These are phyloP conservation scores for Kentomonas sorsogonicus DNA, from an alignment of 208 protist genomes.

Conservation along the genomic window DNA sequence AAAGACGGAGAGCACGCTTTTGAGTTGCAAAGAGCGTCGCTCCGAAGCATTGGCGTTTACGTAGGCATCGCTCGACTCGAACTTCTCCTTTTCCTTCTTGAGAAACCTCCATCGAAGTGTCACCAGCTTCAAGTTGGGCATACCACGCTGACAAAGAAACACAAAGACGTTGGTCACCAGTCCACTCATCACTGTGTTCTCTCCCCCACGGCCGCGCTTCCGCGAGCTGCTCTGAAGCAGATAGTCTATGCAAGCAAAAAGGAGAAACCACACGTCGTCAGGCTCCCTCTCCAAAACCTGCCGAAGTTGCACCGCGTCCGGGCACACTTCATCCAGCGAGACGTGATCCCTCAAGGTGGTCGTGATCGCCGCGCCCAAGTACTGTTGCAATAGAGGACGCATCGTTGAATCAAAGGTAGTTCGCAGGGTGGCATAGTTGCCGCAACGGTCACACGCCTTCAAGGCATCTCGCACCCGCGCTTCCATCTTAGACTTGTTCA, in stretches of 20 bases:
- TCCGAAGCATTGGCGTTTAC: slow-evolving; percentile 62
- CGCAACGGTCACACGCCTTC: slow-evolving; percentile 22
- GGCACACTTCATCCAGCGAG: too few relatives aligned
- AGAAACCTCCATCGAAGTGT: slow-evolving; percentile 62
- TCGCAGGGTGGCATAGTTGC: slow-evolving; percentile 18
- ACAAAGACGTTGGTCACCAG: slow-evolving; percentile 69
- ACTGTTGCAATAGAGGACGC: too few relatives aligned
- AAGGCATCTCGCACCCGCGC: slow-evolving; percentile 28
- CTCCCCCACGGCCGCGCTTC: slow-evolving; percentile 21
- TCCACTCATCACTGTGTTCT: slow-evolving; percentile 3
- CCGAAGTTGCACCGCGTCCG: slow-evolving; percentile 19
- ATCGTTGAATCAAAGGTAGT: slow-evolving; percentile 22
- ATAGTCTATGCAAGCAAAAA: slow-evolving; percentile 37
- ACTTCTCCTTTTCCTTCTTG: slow-evolving; percentile 38
- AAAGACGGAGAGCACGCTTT: slow-evolving; percentile 69
- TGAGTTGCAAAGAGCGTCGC: slow-evolving; percentile 55
- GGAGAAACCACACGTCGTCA: slow-evolving; percentile 83
- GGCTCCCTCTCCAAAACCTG: slow-evolving; percentile 39
- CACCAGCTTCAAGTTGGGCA: slow-evolving; percentile 45
- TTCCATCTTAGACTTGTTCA: too few relatives aligned
- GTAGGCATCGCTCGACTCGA: slow-evolving; percentile 62
- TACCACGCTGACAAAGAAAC: slow-evolving; percentile 52
- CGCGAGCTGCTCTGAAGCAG: slow-evolving; percentile 40
- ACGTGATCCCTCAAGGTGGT: too few relatives aligned
- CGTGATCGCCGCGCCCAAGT: too few relatives aligned